Evolutionary conservation across 768 basidiomycete genomes (phyloP).

Genomic region (Boletus pseudo-olivaceus): DNA sequence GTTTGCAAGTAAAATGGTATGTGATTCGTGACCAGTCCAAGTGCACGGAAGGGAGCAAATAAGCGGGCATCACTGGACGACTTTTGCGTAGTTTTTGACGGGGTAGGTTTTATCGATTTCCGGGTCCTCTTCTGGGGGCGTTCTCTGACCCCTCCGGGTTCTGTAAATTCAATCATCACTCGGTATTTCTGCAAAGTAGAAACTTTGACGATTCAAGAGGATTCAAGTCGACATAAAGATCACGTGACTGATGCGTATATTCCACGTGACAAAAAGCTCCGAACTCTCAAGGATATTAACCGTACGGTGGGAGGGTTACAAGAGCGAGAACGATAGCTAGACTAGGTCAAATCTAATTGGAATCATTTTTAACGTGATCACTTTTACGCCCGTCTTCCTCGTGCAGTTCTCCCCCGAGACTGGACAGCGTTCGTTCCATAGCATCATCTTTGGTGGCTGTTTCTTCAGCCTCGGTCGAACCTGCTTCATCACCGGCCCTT

Average conservation of each 20-base stretch:
- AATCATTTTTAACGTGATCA: background rate
- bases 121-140: constrained; percentile 28
- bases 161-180: constrained; percentile 19
- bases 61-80: constrained; percentile 36
- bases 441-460: background rate
- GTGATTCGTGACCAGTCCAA: constrained; percentile 92
- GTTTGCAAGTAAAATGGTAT: constrained; percentile 87
- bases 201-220: background rate
- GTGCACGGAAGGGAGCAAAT: constrained; percentile 91
- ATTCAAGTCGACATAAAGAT: background rate
- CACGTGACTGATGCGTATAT: constrained; percentile 10
- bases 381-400: background rate
- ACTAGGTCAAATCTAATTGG: background rate
- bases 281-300: too few relatives aligned
- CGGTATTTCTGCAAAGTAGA: background rate
- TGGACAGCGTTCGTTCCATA: constrained; percentile 1
- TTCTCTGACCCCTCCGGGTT: constrained; percentile 12
- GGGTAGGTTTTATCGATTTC: constrained; percentile 2
- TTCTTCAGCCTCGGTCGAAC: background rate
- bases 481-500: background rate
- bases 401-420: background rate
- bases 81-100: constrained; percentile 5
- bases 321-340: background rate
- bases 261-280: too few relatives aligned
- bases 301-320: background rate